Evolutionary conservation across 208 protist genomes (phyloP), one percentile per base, ranked within the genome.

Genomic region (Acanthamoeba lenticulata): DNA sequence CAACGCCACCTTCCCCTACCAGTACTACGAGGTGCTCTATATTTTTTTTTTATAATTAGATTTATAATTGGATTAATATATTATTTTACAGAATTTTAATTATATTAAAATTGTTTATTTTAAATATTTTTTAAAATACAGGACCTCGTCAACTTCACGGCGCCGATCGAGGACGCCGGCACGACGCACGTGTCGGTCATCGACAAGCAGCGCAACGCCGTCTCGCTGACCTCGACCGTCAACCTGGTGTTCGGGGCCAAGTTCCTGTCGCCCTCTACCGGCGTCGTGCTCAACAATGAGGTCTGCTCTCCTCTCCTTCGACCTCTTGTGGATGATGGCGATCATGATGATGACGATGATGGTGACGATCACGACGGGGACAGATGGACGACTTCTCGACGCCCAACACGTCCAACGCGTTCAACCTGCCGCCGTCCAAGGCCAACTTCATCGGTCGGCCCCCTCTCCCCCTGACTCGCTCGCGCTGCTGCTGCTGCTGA

Each of bases 301-400:
- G 47, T n/a, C n/a, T n/a, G n/a, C n/a, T n/a, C n/a, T n/a, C n/a
- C n/a, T n/a, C n/a, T n/a, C n/a, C n/a, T n/a, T n/a, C n/a, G n/a
- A n/a, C n/a, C n/a, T n/a, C n/a, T n/a, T n/a, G n/a, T n/a, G n/a
- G n/a, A n/a, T n/a, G n/a, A n/a, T n/a, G n/a, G n/a, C n/a, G n/a
- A n/a, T n/a, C n/a, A n/a, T n/a, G n/a, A n/a, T n/a, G n/a, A n/a
- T n/a, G n/a, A n/a, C n/a, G n/a, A 24, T 52, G 13, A 52, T 55
- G 47, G 21, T 19, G 17, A 19, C 47, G 17, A 11, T 19, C 47
- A 55, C 47, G 47, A 60, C 52, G 15, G n/a, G n/a, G n/a, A n/a
- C n/a, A 60, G 47, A 97, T 97, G 96, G 95, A 97, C 67, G 96
- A 97, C 52, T 97, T 97, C 67, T 60, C 74, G 11, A 81, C 79